Conservation (phyloP, 2,329 filamentous ascomycete genomes). For the Stagonosporopsis cucurbitacearum region DNA sequence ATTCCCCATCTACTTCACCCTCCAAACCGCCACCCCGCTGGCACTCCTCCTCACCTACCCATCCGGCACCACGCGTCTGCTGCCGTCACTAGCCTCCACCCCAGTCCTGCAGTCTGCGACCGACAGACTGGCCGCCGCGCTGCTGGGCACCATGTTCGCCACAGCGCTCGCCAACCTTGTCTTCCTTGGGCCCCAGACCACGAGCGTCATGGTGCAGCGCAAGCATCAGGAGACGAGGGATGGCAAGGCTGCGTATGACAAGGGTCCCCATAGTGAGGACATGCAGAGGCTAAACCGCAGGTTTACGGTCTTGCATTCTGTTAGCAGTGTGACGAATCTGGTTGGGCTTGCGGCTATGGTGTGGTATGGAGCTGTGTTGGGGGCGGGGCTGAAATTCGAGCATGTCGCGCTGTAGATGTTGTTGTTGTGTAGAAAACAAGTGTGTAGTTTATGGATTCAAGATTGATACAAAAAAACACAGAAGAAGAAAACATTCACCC, state of each 20-base stretch:
- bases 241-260: constrained; percentile 84
- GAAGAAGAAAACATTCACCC: neutral
- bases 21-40: constrained; percentile 78
- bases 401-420: constrained; percentile 14
- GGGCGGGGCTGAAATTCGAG: constrained; percentile 35
- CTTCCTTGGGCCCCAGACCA: constrained; percentile 77
- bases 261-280: constrained; percentile 79
- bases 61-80: constrained; percentile 20
- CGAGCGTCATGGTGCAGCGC: constrained; percentile 74
- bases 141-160: constrained; percentile 73
- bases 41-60: constrained; percentile 82
- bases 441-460: no score
- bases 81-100: constrained; percentile 11
- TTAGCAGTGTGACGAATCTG: constrained; percentile 81
- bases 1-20: constrained; percentile 86
- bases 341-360: constrained; percentile 71
- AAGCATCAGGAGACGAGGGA: constrained; percentile 87
- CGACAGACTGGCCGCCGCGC: constrained; percentile 51
- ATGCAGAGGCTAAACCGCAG: constrained; percentile 65
- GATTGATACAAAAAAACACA: no score
- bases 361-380: constrained; percentile 79
- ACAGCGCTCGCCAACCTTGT: constrained; percentile 73
- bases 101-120: constrained; percentile 18
- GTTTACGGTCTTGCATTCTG: constrained; percentile 80
- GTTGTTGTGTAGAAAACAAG: no score